Base-by-base conservation (phyloP, 2,329 filamentous ascomycete species). In the Penicillium sp. region DNA sequence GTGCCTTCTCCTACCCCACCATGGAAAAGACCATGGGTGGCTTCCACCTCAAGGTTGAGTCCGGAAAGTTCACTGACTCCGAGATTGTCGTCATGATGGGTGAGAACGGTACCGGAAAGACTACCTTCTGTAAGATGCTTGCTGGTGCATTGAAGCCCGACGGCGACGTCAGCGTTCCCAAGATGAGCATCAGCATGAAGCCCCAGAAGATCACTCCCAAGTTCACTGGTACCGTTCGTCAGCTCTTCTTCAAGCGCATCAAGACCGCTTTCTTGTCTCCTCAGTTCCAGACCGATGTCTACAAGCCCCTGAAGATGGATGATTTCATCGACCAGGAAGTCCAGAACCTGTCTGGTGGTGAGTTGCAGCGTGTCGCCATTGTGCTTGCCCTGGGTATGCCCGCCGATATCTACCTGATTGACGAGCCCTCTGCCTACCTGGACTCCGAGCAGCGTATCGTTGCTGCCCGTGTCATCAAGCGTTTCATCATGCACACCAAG, bases 11-110 rank as follows among this genome's bases (percentile, higher is more conserved):
- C 56, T 99, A 97, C 75, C 93, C 94, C 34, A 79, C 79, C 49
- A 96, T 99, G 92, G 83, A 91, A 75, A 97, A 97, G 84, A 94
- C 90, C 0, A 82, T 97, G 36, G 94, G 92, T 57, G 84, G 83
- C 73, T 99, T 99, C 84, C 86, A 89, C 67, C 85, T 99, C 47
- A 83, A 77, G 54, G 87, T 99, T 62, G 89, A 97, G 44, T 54
- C 84, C 22, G 94, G 95, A 65, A 82, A 88, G 57, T 99, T 99
- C 73, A 97, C 94, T 18, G 93, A 99, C 75, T 99, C 94, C 0
- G 94, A 99, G 73, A 99, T 99, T 66, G 86, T 99, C 54, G 94
- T 99, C 76, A 96, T 99, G 91, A 97, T 99, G 94, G 94, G 94
- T 65, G 93, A 97, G 81, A 99, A 99, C 78, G 94, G 94, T 78